A percentile compares a stretch with the other conserved stretches of the same genome.
Evolutionary conservation across 2,329 filamentous ascomycete genomes (phyloP).

Genomic region (Pseudopithomyces chartarum): DNA sequence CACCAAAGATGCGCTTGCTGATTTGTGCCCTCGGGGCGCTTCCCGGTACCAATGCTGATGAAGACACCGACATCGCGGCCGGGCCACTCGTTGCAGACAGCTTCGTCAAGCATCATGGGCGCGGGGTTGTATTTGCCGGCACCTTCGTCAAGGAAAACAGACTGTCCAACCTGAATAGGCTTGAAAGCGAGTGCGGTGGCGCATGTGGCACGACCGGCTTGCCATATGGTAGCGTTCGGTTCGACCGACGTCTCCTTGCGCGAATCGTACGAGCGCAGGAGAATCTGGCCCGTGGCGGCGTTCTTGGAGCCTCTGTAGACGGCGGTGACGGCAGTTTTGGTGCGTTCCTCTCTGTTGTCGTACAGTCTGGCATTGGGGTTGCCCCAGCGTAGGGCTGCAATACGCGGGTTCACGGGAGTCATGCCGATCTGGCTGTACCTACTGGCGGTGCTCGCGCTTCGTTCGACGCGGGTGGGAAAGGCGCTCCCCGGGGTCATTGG

Average conservation of each 20-base stretch:
- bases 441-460: conserved; percentile 80
- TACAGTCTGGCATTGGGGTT: conserved; percentile 89
- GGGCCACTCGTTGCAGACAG: conserved; percentile 91
- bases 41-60: conserved; percentile 92
- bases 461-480: conserved; percentile 43
- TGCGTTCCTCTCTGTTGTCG: conserved; percentile 81
- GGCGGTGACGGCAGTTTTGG: conserved; percentile 89
- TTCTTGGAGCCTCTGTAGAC: conserved; percentile 82
- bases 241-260: conserved; percentile 88
- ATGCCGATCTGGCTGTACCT: conserved; percentile 78
- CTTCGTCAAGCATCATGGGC: conserved; percentile 85
- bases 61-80: conserved; percentile 91
- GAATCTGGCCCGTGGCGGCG: conserved; percentile 65
- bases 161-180: conserved; percentile 90
- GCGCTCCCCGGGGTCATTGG: conserved; percentile 46
- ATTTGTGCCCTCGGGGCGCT: conserved; percentile 74
- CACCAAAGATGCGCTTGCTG: conserved; percentile 79
- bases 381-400: conserved; percentile 65
- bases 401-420: conserved; percentile 61
- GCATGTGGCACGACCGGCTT: conserved; percentile 92
- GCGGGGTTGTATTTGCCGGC: conserved; percentile 90
- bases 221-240: conserved; percentile 94
- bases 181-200: conserved; percentile 95
- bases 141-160: conserved; percentile 91
- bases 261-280: conserved; percentile 94